Evolutionary conservation across 208 protist genomes (phyloP), one percentile per base, ranked within the genome.

Genomic region (Herpetomonas tarakana): DNA sequence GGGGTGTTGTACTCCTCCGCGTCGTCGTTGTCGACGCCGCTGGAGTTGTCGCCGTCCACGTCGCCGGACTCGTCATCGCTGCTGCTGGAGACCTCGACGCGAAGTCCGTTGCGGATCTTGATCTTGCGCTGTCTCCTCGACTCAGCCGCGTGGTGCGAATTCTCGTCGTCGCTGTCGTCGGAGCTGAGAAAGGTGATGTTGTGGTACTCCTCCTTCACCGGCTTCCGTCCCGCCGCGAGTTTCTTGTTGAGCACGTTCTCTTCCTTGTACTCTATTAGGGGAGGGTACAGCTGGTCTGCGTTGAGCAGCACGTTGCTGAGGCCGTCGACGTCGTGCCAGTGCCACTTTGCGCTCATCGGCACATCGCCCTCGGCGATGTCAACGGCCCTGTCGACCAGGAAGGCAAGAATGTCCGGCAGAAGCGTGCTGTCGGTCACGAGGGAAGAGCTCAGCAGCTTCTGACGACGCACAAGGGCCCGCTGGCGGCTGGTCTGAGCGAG

Each of bases 261-360:
- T 22, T 27, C 58, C 21, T 66, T 50, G 35, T 61, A 25, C 18
- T 69, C 72, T 53, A 89, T 47, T 35, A 96, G 53, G 18, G 90
- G 90, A 3, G 90, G 90, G 63, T 71, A 90, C 58, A 83, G 69
- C 60, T 87, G 60, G 14, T 89, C 71, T 14, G 80, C 76, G 46
- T 28, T 71, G 12, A 78, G 78, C 30, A 93, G 60, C 3, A 65
- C 57, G 45, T 53, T 52, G 62, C 86, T 96, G 28, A 83, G 68
- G 7, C 90, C 90, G 50, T 96, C 84, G 38, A 96, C 80, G 65
- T 93, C 84, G 51, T 75, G 44, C 87, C 90, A 96, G 38, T 56
- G 67, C 64, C 81, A 96, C 47, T 54, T 52, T 3, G 69, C 44
- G 6, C 49, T 54, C 2, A 56, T 31, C 9, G 57, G 46, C 50